Evolutionary conservation across 345 rosid species (phyloP), one percentile per base, ranked within the genome.

Genomic region (Hibiscus syriacus): DNA sequence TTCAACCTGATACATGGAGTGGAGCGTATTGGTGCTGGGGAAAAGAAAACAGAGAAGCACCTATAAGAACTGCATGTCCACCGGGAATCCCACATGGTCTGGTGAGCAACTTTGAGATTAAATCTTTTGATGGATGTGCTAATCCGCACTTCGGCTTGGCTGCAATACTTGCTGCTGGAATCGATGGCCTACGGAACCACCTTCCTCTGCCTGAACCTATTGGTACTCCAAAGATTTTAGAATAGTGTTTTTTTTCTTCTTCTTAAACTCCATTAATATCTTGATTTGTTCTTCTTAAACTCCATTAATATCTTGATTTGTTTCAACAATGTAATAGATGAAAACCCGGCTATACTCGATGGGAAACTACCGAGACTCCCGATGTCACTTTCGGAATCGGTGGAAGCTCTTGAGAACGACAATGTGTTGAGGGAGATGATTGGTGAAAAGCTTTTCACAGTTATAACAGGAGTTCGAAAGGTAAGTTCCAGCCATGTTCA

Each of bases 21-120:
- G 99, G 99, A 72, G 99, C 99, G 59, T 94, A 82, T 70, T 89
- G 78, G 20, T 91, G 97, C 75, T 94, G 97, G 99, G 99, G 97
- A 22, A 87, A 84, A 61, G 97, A 94, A 77, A 94, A 91, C 77
- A 80, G 97, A 25, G 99, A 94, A 73, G 91, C 90, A 29, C 87
- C 97, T 0, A 20, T 94, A 78, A 77, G 96, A 76, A 83, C 96
- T 10, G 88, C 99, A 27, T 89, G 96, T 63, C 99, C 99, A 56
- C 97, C 99, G 4, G 99, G 95, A 36, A 59, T 83, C 55, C 46
- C 34, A 6, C 79, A 87, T 69, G 99, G 94, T 52, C 27, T 85
- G 13, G 91, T 89, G 54, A 94, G 96, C 83, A 94, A 94, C 81
- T 94, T 94, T 50, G 99, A 94, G 82, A 86, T 94, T 3, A 94